Conservation (phyloP, 148 eudicot genomes). For the Tetragonia tetragonoides region DNA sequence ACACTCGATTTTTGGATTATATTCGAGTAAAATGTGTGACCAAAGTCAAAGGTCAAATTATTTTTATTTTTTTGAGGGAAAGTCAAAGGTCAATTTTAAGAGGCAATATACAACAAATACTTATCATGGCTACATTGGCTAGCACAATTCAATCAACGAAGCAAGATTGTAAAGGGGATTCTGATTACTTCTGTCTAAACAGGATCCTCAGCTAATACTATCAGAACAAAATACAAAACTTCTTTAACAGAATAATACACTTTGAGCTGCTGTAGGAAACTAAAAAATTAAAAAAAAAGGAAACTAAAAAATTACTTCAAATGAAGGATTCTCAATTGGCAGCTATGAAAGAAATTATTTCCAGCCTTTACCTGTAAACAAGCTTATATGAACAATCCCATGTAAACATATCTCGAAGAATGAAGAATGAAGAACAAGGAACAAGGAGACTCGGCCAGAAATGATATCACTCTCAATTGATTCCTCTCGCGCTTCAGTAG, state of each 20-base stretch:
- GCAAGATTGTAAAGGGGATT: neutral
- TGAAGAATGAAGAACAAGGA: conserved; percentile 4
- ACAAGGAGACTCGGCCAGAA: neutral
- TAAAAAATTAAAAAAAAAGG: neutral
- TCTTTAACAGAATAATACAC: neutral
- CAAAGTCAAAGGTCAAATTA: too few relatives aligned
- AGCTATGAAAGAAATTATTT: conserved; percentile 17
- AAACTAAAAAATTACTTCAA: neutral
- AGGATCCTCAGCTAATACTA: conserved; percentile 4
- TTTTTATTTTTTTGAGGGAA: too few relatives aligned
- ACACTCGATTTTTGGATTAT: too few relatives aligned
- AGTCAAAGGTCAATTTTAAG: too few relatives aligned
- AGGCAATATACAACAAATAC: too few relatives aligned
- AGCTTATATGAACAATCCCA: conserved; percentile 19
- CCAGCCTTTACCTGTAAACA: neutral
- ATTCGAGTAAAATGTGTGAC: too few relatives aligned
- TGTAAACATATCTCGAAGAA: neutral
- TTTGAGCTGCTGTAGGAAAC: conserved; percentile 5
- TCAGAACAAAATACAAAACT: conserved; percentile 3
- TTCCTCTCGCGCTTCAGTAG: neutral
- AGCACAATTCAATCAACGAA: conserved; percentile 9
- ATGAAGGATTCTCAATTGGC: conserved; percentile 9
- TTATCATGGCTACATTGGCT: neutral
- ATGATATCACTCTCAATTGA: neutral
- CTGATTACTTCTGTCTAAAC: conserved; percentile 4